phyloP scores from a whole-genome alignment of 1,284 basidiomycete species.

The Neonothopanus nambi region DNA sequence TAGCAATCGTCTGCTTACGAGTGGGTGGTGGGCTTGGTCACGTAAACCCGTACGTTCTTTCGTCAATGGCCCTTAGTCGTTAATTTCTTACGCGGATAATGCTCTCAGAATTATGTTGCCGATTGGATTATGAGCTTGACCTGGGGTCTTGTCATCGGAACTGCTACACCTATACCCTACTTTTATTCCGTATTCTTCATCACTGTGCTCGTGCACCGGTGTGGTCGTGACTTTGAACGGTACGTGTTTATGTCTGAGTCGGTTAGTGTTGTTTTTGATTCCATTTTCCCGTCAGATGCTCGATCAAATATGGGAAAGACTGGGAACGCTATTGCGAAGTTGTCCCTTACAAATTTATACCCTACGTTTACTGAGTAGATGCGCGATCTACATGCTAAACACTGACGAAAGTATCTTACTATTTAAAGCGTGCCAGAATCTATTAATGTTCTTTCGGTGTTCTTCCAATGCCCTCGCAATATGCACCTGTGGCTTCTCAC shows the following conservation, averaged over 20 bases:
- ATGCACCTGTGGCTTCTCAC: no score
- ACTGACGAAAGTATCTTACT: no score
- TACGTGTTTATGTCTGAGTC: conserved; percentile 32
- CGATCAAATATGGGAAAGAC: conserved; percentile 92
- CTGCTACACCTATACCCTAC: conserved; percentile 87
- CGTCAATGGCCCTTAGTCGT: background rate
- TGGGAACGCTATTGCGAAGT: conserved; percentile 88
- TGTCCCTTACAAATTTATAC: conserved; percentile 91
- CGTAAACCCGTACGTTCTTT: conserved; percentile 74
- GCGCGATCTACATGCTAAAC: no score
- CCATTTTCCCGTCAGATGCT: conserved; percentile 54
- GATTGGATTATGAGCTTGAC: conserved; percentile 89
- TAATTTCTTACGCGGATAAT: no score
- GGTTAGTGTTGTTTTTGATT: background rate
- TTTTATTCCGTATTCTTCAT: conserved; percentile 96
- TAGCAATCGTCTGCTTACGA: conserved; percentile 80
- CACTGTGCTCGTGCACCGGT: conserved; percentile 85
- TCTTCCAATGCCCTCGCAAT: no score
- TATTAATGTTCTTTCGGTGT: no score
- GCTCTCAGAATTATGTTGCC: conserved; percentile 79
- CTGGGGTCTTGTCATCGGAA: conserved; percentile 89
- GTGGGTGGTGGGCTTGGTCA: conserved; percentile 89
- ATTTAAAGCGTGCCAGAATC: no score
- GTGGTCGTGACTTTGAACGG: conserved; percentile 90
- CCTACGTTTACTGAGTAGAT: conserved; percentile 54